phyloP scores from a whole-genome alignment of 768 basidiomycete species.

The Collybia sordida region DNA sequence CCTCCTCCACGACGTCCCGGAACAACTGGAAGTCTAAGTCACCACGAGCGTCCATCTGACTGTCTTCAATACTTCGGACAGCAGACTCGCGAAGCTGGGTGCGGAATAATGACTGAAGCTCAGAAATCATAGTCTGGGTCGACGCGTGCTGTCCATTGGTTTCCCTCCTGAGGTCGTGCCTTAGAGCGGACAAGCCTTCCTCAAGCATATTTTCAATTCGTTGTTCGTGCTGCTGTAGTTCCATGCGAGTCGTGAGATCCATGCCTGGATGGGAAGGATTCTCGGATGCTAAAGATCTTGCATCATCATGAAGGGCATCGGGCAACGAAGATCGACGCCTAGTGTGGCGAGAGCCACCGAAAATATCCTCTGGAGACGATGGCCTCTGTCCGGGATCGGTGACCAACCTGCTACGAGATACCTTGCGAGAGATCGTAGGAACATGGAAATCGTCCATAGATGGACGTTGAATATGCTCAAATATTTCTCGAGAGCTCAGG shows the following conservation, averaged over 20 bases:
- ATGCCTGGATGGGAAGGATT: constrained; percentile 40
- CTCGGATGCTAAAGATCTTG: constrained; percentile 42
- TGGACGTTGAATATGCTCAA: constrained; percentile 64
- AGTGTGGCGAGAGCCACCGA: constrained; percentile 31
- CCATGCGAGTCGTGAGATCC: constrained; percentile 57
- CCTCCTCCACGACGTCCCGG: constrained; percentile 66
- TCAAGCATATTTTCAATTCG: constrained; percentile 65
- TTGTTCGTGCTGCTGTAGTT: constrained; percentile 59
- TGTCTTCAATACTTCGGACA: constrained; percentile 54
- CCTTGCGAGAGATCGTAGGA: constrained; percentile 63
- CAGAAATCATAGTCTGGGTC: constrained; percentile 63
- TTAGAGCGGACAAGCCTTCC: constrained; percentile 60
- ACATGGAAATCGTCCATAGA: constrained; percentile 79
- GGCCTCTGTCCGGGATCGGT: constrained; percentile 51
- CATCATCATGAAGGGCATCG: constrained; percentile 47
- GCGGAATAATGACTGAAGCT: constrained; percentile 67
- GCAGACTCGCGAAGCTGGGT: constrained; percentile 67
- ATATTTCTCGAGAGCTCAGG: constrained; percentile 71
- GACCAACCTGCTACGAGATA: constrained; percentile 52
- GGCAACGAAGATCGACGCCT: constrained; percentile 61
- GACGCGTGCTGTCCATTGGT: constrained; percentile 30
- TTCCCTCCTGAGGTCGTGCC: constrained; percentile 33
- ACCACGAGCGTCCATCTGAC: constrained; percentile 68
- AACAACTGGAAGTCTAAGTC: constrained; percentile 80
- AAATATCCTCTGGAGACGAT: constrained; percentile 36